These are phyloP conservation scores for Phytophthora ohioensis DNA, from an alignment of 352 stramenopile species.

Conservation along the genomic window DNA sequence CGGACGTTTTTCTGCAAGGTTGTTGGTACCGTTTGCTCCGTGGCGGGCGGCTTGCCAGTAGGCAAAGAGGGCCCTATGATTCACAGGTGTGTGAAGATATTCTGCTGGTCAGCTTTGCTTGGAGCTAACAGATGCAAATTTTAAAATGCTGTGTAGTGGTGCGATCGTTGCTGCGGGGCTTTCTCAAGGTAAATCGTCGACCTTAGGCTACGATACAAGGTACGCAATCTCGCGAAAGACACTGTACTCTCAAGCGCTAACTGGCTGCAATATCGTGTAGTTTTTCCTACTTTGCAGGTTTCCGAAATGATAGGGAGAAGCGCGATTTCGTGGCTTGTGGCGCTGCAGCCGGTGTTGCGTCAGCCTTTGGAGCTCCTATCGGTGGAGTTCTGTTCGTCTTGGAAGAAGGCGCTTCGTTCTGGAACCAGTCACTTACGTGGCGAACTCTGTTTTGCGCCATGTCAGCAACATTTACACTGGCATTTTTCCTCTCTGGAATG, in stretches of 20 bases:
- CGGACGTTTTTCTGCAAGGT: conserved; percentile 90
- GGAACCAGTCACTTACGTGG: conserved; percentile 85
- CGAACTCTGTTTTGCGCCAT: conserved; percentile 89
- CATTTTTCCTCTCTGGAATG: conserved; percentile 84
- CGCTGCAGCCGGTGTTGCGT: conserved; percentile 87
- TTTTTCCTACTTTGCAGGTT: conserved; percentile 88
- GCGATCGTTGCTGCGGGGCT: conserved; percentile 79
- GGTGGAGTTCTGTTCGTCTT: conserved; percentile 88
- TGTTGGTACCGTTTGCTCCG: conserved; percentile 87
- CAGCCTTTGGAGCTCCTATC: conserved; percentile 92
- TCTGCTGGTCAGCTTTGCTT: background rate
- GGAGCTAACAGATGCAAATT: conserved; percentile 33
- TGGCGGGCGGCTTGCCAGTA: conserved; percentile 86
- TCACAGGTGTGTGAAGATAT: conserved; percentile 62
- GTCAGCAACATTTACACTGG: conserved; percentile 87
- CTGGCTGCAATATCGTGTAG: conserved; percentile 30
- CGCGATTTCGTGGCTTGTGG: conserved; percentile 91
- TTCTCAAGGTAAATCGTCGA: conserved; percentile 82
- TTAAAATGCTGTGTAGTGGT: conserved; percentile 47
- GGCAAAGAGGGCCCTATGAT: conserved; percentile 95
- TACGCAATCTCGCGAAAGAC: conserved; percentile 10
- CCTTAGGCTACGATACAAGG: conserved; percentile 78
- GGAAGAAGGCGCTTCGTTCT: conserved; percentile 90
- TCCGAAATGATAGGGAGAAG: conserved; percentile 91
- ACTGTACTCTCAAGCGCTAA: background rate